phyloP scores from a whole-genome alignment of 2,329 filamentous ascomycete genomes.

The Dothistroma septosporum region DNA sequence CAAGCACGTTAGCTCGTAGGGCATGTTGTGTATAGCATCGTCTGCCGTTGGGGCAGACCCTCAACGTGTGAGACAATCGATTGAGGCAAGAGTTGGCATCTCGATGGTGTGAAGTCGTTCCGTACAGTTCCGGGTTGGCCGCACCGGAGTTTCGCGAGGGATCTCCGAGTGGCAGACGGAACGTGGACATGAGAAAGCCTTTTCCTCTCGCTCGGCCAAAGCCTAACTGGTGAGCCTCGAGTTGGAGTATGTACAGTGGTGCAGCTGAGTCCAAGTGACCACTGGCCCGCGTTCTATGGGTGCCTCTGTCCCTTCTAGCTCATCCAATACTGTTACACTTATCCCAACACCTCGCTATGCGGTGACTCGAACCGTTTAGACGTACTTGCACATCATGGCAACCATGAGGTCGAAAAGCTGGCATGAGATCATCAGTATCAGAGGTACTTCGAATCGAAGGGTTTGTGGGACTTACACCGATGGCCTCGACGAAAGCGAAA shows the following conservation, averaged over 20 bases:
- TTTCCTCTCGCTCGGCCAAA: constrained; percentile 4
- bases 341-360: constrained; percentile 17
- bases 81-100: neutral
- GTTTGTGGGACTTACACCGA: constrained; percentile 51
- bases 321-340: constrained; percentile 25
- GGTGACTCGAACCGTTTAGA: constrained; percentile 30
- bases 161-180: neutral
- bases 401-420: constrained; percentile 79
- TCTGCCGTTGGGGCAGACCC: too few species aligned
- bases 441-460: neutral
- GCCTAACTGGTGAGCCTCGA: neutral
- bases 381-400: constrained; percentile 80
- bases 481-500: constrained; percentile 93
- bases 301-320: constrained; percentile 20
- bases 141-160: neutral
- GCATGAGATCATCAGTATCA: constrained; percentile 5
- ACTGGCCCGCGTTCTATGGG: constrained; percentile 9
- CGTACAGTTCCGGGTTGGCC: neutral
- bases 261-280: constrained; percentile 5
- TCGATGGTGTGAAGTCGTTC: neutral
- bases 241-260: constrained; percentile 5
- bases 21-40: too few species aligned
- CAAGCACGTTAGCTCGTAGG: too few species aligned
- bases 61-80: too few species aligned
- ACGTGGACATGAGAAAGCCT: constrained; percentile 2